These are phyloP conservation scores for Periglandula ipomoeae DNA, from an alignment of 2,329 filamentous ascomycete species.

Conservation along the genomic window DNA sequence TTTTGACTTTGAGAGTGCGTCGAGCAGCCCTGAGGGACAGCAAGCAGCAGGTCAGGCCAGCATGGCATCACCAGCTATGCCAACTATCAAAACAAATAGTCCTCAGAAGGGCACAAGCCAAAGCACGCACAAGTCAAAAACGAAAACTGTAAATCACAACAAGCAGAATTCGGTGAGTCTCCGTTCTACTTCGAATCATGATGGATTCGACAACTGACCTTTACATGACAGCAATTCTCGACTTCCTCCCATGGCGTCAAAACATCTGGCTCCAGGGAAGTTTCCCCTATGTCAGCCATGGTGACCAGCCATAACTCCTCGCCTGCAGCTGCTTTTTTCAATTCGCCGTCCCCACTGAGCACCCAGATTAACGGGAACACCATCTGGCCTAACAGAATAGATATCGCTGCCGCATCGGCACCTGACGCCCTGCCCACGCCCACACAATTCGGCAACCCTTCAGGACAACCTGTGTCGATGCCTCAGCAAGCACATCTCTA, in stretches of 20 bases:
- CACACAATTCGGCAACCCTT: constrained; percentile 16
- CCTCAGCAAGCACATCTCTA: constrained; percentile 19
- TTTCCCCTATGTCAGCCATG: constrained; percentile 44
- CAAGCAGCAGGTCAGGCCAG: constrained; percentile 16
- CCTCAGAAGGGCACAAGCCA: constrained; percentile 17
- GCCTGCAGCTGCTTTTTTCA: constrained; percentile 34
- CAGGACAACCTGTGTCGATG: constrained; percentile 7
- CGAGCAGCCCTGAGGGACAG: constrained; percentile 42
- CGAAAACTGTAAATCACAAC: constrained; percentile 21
- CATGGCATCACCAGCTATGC: constrained; percentile 35
- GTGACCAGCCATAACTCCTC: constrained; percentile 44
- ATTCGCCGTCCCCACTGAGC: constrained; percentile 36
- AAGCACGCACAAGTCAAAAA: constrained; percentile 11
- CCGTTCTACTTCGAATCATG: constrained; percentile 8
- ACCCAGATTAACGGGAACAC: constrained; percentile 21
- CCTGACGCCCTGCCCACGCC: constrained; percentile 17
- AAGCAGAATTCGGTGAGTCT: constrained; percentile 33
- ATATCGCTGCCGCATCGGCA: constrained; percentile 15
- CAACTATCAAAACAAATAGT: constrained; percentile 27
- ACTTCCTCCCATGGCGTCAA: constrained; percentile 38
- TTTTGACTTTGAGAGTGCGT: constrained; percentile 51
- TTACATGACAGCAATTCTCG: constrained; percentile 37
- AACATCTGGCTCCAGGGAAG: constrained; percentile 39
- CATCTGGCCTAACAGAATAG: constrained; percentile 27
- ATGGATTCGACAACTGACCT: constrained; percentile 15